Evolutionary conservation across 192 early-diverging fungal species (phyloP).

Genomic region (Tieghemiomyces parasiticus): DNA sequence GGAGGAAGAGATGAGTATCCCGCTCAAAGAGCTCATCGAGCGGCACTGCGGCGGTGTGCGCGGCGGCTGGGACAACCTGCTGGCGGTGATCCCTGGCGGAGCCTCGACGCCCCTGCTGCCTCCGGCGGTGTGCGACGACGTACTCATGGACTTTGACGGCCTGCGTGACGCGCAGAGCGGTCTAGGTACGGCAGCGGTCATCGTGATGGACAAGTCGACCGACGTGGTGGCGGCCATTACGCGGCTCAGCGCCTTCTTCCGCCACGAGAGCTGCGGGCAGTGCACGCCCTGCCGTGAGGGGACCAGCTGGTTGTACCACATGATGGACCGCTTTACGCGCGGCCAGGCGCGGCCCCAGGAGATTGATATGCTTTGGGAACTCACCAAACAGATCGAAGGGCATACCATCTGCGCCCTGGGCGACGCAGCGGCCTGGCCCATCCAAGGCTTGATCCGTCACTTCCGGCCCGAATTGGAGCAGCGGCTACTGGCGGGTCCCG

Average conservation of each 20-base stretch:
- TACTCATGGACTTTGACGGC: slow-evolving; percentile 98
- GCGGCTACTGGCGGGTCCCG: too few species aligned
- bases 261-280: slow-evolving; percentile 97
- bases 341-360: slow-evolving; percentile 70
- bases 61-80: slow-evolving; percentile 97
- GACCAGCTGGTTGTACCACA: slow-evolving; percentile 83
- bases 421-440: slow-evolving; percentile 98
- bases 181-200: slow-evolving; percentile 90
- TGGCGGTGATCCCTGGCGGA: slow-evolving; percentile 95
- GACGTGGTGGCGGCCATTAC: slow-evolving; percentile 91
- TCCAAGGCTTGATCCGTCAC: slow-evolving; percentile 87
- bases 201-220: slow-evolving; percentile 97
- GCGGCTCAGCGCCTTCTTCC: slow-evolving; percentile 83
- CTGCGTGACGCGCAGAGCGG: slow-evolving; percentile 86
- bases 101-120: slow-evolving; percentile 86
- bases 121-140: slow-evolving; percentile 71
- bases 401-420: slow-evolving; percentile 99
- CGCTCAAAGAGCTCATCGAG: slow-evolving; percentile 82
- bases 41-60: slow-evolving; percentile 91
- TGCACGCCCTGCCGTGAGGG: slow-evolving; percentile 99
- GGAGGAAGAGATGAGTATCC: slow-evolving; percentile 98
- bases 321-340: slow-evolving; percentile 89
- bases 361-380: slow-evolving; percentile 93
- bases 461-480: slow-evolving; percentile 77
- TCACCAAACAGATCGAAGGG: slow-evolving; percentile 95